phyloP scores from a whole-genome alignment of 1,284 basidiomycete genomes.

The Phlebopus sp. region DNA sequence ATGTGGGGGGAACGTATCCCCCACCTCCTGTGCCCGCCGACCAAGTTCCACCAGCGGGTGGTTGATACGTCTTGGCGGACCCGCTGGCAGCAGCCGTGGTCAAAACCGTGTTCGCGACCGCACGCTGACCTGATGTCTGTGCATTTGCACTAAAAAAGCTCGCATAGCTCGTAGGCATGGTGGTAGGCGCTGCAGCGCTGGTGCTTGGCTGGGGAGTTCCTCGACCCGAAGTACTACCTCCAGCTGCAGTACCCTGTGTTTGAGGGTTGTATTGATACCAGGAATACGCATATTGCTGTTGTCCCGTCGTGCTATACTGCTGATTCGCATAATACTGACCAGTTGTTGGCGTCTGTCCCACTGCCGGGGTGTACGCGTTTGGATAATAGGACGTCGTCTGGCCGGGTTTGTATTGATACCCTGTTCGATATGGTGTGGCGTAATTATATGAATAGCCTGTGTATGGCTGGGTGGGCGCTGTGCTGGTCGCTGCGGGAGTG shows the following conservation, averaged over 20 bases:
- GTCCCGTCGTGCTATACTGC: slow-evolving; percentile 27
- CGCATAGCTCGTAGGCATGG: slow-evolving; percentile 36
- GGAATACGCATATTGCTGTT: slow-evolving; percentile 34
- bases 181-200: slow-evolving; percentile 24
- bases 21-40: slow-evolving; percentile 12
- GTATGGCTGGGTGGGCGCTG: slow-evolving; percentile 27
- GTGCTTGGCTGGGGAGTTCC: slow-evolving; percentile 48
- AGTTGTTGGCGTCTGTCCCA: slow-evolving; percentile 25
- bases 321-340: slow-evolving; percentile 32
- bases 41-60: slow-evolving; percentile 27
- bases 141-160: slow-evolving; percentile 33
- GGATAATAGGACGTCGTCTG: slow-evolving; percentile 33
- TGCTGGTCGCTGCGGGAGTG: slow-evolving; percentile 18
- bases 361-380: slow-evolving; percentile 23
- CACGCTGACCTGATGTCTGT: slow-evolving; percentile 39
- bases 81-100: slow-evolving; percentile 21
- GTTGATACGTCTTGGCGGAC: slow-evolving; percentile 28
- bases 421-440: slow-evolving; percentile 29
- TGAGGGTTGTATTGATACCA: slow-evolving; percentile 34
- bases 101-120: slow-evolving; percentile 48
- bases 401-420: slow-evolving; percentile 33
- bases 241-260: slow-evolving; percentile 24
- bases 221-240: slow-evolving; percentile 38
- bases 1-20: slow-evolving; percentile 35
- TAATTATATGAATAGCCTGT: slow-evolving; percentile 26